These are phyloP conservation scores for Heritiera littoralis DNA, from an alignment of 345 rosid species.

Conservation along the genomic window DNA sequence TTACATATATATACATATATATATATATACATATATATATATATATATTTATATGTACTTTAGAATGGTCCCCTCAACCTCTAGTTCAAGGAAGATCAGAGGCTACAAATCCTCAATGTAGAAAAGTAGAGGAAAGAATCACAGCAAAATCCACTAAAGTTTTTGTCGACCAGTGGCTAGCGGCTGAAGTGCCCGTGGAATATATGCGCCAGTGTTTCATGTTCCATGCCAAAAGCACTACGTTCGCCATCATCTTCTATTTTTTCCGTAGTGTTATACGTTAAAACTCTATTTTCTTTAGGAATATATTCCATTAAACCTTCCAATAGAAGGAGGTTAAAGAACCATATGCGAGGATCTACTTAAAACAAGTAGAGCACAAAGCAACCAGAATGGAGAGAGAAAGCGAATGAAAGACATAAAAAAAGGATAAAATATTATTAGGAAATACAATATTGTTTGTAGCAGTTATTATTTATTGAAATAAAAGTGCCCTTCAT, in stretches of 20 bases:
- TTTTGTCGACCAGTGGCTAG: not conserved
- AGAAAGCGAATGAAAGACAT: not conserved
- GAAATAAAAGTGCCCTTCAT: not conserved
- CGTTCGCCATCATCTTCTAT: too few species aligned
- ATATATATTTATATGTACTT: too few species aligned
- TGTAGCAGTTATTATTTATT: slow-evolving; percentile 2
- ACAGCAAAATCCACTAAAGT: too few species aligned
- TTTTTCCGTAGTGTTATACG: not conserved
- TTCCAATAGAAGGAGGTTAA: not conserved
- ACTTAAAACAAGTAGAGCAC: not conserved
- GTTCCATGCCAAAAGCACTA: too few species aligned
- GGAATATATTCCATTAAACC: not conserved
- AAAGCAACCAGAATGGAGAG: not conserved
- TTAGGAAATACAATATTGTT: not conserved
- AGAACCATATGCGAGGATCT: not conserved
- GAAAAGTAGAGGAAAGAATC: too few species aligned
- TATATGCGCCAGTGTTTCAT: too few species aligned
- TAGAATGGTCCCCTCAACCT: too few species aligned
- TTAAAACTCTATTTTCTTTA: not conserved
- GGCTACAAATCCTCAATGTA: too few species aligned
- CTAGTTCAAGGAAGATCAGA: too few species aligned
- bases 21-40: too few species aligned
- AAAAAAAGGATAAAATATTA: not conserved
- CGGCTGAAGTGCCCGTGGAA: not conserved
- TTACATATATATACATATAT: too few species aligned